These are phyloP conservation scores for Rhododendron henanense DNA, from an alignment of 148 eudicot genomes.

Conservation along the genomic window DNA sequence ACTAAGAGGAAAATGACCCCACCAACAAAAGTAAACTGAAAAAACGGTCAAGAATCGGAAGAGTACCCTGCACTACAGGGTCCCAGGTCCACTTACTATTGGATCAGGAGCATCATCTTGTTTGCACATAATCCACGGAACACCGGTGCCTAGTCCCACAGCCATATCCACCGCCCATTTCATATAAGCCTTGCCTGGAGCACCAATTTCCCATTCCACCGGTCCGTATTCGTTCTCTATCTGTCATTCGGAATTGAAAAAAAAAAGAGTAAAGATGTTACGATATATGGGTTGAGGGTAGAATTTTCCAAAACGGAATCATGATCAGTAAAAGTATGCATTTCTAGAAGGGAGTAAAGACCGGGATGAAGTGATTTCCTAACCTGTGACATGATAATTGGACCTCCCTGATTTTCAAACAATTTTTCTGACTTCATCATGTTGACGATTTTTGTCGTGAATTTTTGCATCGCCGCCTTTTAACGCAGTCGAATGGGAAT, in stretches of 20 bases:
- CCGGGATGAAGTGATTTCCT: not conserved
- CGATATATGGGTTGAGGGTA: too few species aligned
- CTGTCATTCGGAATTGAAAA: constrained; percentile 24
- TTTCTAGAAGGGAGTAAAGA: not conserved
- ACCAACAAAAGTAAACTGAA: not conserved
- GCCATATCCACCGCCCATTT: constrained; percentile 89
- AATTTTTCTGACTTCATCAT: constrained; percentile 78
- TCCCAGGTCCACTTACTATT: constrained; percentile 33
- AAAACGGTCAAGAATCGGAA: not conserved
- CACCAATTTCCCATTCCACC: constrained; percentile 70
- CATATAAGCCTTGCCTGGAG: constrained; percentile 78
- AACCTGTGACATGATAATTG: constrained; percentile 90
- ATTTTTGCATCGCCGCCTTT: constrained; percentile 76
- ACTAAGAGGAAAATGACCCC: not conserved
- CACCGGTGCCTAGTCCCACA: constrained; percentile 53
- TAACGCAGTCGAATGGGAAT: not conserved
- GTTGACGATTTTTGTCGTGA: constrained; percentile 65
- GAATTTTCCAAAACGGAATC: not conserved
- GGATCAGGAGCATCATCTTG: constrained; percentile 81
- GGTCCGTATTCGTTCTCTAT: constrained; percentile 93
- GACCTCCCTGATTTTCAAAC: constrained; percentile 93
- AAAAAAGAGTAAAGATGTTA: not conserved
- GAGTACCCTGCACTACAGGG: not conserved
- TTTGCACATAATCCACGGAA: constrained; percentile 94
- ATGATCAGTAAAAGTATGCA: not conserved